Base-by-base conservation (phyloP, 768 basidiomycete species). In the Termitomyces sp. region DNA sequence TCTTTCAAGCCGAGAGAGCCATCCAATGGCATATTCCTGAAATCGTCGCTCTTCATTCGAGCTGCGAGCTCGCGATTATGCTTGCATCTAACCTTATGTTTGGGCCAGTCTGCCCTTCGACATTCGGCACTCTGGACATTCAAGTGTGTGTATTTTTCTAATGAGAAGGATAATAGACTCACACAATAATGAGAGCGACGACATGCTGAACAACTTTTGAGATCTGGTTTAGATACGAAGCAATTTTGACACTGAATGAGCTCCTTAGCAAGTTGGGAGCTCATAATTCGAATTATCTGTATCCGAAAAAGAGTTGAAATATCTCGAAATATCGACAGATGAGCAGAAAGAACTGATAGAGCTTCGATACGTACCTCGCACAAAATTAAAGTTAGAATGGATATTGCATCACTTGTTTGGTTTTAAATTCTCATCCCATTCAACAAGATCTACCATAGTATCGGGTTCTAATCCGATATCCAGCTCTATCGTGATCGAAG, bases 241-340 rank as follows among this genome's bases (percentile, higher is more conserved):
- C 54, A 55, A 29, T 55, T 55, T 14, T 55, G 54, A 44, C 54
- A 55, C 38, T 55, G 54, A 11, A 37, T 47, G 21, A 46, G 25
- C 10, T 53, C 35, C 31, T 32, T 17, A 4, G 52, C 52, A 16
- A 53, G 52, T n/a, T 11, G 35, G 11, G 49, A 32, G 35, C 23
- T 50, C 49, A 52, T 31, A 10, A 31, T 11, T 21, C 19, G 9
- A 4, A 11, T 11, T 21, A 19, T 50, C 48, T 23, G 23, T n/a
- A 19, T 21, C 19, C 12, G 16, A 8, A 37, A 37, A 37, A 2
- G 35, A 2, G 35, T 37, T 4, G 35, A 37, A 37, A 14, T 29
- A 29, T 29, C 29, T 29, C 29, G 4, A 29, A 7, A 3, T 29
- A 29, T 4, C 7, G 29, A 29, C 4, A 29, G 7, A 29, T n/a